phyloP scores from a whole-genome alignment of 83 land plant genomes.

The Thuja plicata region DNA sequence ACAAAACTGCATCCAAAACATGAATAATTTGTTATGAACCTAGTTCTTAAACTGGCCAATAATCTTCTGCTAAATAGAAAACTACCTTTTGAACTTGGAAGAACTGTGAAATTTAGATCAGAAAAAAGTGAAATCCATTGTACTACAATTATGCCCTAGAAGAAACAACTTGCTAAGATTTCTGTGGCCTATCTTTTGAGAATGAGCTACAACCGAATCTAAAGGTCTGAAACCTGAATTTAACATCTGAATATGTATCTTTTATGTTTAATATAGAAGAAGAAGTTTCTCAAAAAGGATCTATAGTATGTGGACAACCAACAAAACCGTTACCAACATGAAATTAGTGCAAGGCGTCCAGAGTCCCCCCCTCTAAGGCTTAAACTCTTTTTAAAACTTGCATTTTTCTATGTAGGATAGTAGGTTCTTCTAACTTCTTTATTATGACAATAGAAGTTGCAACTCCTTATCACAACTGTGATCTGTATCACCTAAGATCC shows the following conservation, averaged over 20 bases:
- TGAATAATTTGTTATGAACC: background rate
- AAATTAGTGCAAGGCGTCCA: background rate
- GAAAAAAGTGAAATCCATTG: background rate
- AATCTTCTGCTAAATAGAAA: background rate
- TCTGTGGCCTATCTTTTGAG: background rate
- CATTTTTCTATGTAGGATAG: background rate
- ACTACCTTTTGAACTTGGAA: background rate
- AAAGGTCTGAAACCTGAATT: background rate
- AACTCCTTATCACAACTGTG: background rate
- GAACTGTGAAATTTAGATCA: background rate
- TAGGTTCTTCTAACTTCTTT: background rate
- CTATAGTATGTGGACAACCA: background rate
- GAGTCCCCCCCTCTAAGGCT: background rate
- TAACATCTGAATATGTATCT: background rate
- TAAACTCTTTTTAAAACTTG: background rate
- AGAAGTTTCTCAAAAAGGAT: background rate
- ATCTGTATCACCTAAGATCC: background rate
- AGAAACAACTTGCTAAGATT: background rate
- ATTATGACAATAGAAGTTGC: background rate
- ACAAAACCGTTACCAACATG: background rate
- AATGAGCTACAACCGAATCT: background rate
- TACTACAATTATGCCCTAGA: background rate
- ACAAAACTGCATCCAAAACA: background rate
- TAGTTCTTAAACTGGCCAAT: background rate
- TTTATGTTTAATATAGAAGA: background rate